phyloP scores from a whole-genome alignment of 1,284 basidiomycete species.

The Leccinum holopus region DNA sequence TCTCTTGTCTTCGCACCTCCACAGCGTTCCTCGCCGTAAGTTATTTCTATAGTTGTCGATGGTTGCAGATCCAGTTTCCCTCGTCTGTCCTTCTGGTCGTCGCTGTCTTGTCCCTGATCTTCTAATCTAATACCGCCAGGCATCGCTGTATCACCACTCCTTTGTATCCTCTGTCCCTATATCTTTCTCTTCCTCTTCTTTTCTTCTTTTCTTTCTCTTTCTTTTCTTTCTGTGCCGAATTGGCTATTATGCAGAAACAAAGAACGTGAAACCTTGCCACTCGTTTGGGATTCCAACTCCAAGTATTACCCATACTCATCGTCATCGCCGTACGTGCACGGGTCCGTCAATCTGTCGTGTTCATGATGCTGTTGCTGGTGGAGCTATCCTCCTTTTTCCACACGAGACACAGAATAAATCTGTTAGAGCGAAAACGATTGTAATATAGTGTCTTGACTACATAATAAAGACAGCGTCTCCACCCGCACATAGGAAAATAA shows the following conservation, averaged over 20 bases:
- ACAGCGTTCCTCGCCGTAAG: slow-evolving; percentile 6
- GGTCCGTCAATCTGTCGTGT: background rate
- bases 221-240: slow-evolving; percentile 14
- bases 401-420: background rate
- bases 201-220: slow-evolving; percentile 1
- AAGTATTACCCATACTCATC: background rate
- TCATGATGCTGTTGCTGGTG: background rate
- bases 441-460: background rate
- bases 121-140: slow-evolving; percentile 22
- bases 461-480: background rate
- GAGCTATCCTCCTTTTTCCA: background rate
- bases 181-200: background rate
- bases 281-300: slow-evolving; percentile 10
- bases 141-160: slow-evolving; percentile 30
- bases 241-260: slow-evolving; percentile 2
- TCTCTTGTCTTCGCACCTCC: slow-evolving; percentile 11
- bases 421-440: background rate
- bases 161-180: slow-evolving; percentile 12
- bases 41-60: slow-evolving; percentile 17
- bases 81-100: background rate
- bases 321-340: background rate
- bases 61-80: slow-evolving; percentile 8
- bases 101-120: slow-evolving; percentile 1
- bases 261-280: slow-evolving; percentile 15
- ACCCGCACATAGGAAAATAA: background rate